These are phyloP conservation scores for Pilaira anomala DNA, from an alignment of 192 early-diverging fungal genomes.

Conservation along the genomic window DNA sequence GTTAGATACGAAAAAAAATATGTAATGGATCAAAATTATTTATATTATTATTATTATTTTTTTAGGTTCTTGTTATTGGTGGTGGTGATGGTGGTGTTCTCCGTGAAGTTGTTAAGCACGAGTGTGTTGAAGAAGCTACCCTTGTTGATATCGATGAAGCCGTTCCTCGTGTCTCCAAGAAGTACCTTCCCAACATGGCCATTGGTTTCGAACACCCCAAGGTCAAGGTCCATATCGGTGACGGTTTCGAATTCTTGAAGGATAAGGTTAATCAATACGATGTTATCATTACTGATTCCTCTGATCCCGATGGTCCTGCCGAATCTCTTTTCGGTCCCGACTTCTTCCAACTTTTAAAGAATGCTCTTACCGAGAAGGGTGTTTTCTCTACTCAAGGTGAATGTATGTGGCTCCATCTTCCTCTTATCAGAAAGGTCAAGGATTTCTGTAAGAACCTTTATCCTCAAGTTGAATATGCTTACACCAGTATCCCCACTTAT, in stretches of 20 bases:
- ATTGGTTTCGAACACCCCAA: conserved; percentile 93
- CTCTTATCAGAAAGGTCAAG: conserved; percentile 89
- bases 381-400: conserved; percentile 98
- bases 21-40: not conserved
- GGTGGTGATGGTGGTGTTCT: conserved; percentile 99
- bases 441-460: conserved; percentile 77
- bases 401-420: conserved; percentile 97
- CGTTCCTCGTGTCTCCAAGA: conserved; percentile 87
- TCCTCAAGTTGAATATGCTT: conserved; percentile 92
- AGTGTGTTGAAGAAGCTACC: conserved; percentile 85
- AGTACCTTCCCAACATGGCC: conserved; percentile 91
- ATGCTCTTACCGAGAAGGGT: conserved; percentile 83
- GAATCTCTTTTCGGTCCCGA: conserved; percentile 88
- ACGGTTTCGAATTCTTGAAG: conserved; percentile 92
- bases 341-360: conserved; percentile 93
- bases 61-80: conserved; percentile 92
- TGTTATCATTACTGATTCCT: conserved; percentile 98
- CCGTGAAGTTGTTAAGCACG: conserved; percentile 97
- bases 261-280: conserved; percentile 87
- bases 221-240: conserved; percentile 91
- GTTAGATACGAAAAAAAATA: conserved; percentile 38
- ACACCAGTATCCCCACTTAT: conserved; percentile 94
- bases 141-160: conserved; percentile 98
- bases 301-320: conserved; percentile 94
- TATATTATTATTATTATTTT: conserved; percentile 2